Conservation (phyloP, 2,329 filamentous ascomycete genomes). For the Truncatella angustata region DNA sequence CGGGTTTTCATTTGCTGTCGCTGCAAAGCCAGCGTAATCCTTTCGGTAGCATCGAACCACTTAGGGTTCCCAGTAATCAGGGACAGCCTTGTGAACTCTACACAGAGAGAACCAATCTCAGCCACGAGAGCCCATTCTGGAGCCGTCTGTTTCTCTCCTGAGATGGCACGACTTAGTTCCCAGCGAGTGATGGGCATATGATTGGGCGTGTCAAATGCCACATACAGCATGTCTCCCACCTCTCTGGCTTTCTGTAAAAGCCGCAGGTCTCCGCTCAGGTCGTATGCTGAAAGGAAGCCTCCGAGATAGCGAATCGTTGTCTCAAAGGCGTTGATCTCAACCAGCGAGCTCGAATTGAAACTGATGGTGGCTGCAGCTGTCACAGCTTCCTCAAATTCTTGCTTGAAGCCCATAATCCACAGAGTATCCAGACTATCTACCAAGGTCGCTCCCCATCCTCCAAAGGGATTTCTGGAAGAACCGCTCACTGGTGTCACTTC, state of each 20-base stretch:
- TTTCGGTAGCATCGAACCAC: conserved; percentile 29
- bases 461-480: conserved; percentile 36
- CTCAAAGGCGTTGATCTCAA: conserved; percentile 34
- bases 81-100: conserved; percentile 32
- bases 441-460: conserved; percentile 45
- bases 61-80: conserved; percentile 28
- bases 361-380: conserved; percentile 38
- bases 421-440: conserved; percentile 37
- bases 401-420: conserved; percentile 43
- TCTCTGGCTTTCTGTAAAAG: conserved; percentile 38
- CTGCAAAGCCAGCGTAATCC: conserved; percentile 24
- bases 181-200: conserved; percentile 29
- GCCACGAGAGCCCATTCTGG: conserved; percentile 21
- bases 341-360: conserved; percentile 33
- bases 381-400: conserved; percentile 44
- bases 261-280: conserved; percentile 31
- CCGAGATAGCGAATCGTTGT: conserved; percentile 35
- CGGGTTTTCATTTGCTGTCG: conserved; percentile 29
- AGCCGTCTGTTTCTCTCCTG: conserved; percentile 20
- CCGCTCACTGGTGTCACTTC: conserved; percentile 41
- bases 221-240: conserved; percentile 36
- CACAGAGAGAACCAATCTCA: conserved; percentile 26
- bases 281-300: conserved; percentile 32
- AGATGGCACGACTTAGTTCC: conserved; percentile 20
- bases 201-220: conserved; percentile 30